A percentile compares a stretch with the other conserved stretches of the same genome.
Evolutionary conservation across 2,329 filamentous ascomycete genomes (phyloP).

Genomic region (Botrytis galanthina): DNA sequence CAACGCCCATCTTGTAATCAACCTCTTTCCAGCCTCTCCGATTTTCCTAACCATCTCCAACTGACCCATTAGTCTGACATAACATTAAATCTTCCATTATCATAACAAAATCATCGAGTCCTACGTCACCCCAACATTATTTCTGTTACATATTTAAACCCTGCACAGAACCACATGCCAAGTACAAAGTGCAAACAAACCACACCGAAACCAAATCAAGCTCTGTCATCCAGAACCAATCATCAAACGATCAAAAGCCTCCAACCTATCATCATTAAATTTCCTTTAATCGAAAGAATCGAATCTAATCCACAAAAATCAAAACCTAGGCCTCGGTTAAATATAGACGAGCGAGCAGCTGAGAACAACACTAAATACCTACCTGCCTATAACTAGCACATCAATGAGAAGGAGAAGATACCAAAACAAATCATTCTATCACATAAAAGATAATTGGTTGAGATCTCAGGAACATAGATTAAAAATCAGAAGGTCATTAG

Average conservation of each 20-base stretch:
- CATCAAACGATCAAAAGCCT: accelerated
- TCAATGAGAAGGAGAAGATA: accelerated
- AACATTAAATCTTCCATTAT: accelerated
- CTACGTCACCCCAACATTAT: no score
- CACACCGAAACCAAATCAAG: background rate
- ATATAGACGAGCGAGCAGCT: background rate
- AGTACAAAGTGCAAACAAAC: background rate
- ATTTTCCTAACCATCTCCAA: no score
- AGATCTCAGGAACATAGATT: accelerated
- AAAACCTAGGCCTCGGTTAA: background rate
- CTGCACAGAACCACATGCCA: background rate
- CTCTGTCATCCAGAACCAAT: background rate
- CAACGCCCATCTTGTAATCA: background rate
- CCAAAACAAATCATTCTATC: accelerated
- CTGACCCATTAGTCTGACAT: background rate
- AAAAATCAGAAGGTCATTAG: background rate
- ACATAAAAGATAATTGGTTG: accelerated
- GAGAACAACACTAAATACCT: no score
- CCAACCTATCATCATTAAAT: background rate
- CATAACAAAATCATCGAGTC: background rate
- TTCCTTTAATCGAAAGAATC: background rate
- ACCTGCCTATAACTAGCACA: no score
- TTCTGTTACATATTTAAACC: background rate
- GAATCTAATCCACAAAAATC: accelerated
- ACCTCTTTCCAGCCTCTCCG: background rate